These are phyloP conservation scores for Fusarium concolor DNA, from an alignment of 2,329 filamentous ascomycete species.

Conservation along the genomic window DNA sequence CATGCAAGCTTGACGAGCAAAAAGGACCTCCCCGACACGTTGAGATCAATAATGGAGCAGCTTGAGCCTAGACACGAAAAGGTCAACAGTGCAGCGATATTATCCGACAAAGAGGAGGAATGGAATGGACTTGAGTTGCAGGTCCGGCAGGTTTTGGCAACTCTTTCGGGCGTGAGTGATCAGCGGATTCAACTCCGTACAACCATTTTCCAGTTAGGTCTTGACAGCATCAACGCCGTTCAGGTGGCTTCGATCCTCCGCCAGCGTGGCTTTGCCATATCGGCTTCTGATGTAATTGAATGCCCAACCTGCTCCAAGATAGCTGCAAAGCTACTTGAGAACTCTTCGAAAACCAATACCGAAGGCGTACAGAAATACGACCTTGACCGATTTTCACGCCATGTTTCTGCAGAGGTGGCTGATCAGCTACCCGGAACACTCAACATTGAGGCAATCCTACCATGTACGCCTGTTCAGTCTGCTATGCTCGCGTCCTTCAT, in stretches of 20 bases:
- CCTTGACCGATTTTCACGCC: constrained; percentile 53
- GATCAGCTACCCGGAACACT: constrained; percentile 29
- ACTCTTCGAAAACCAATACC: constrained; percentile 7
- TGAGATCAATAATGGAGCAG: constrained; percentile 33
- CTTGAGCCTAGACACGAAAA: constrained; percentile 40
- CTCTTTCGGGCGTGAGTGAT: constrained; percentile 65
- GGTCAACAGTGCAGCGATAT: constrained; percentile 13
- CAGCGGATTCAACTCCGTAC: constrained; percentile 68
- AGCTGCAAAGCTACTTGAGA: constrained; percentile 45
- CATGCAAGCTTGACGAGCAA: constrained; percentile 40
- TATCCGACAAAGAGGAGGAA: constrained; percentile 37
- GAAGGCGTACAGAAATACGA: constrained; percentile 49
- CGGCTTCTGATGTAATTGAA: constrained; percentile 80
- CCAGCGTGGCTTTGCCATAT: constrained; percentile 66
- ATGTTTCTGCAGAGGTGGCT: constrained; percentile 48
- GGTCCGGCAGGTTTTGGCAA: constrained; percentile 68
- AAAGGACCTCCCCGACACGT: constrained; percentile 38
- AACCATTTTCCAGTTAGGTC: constrained; percentile 86
- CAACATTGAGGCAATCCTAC: constrained; percentile 70
- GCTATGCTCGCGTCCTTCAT: constrained; percentile 83
- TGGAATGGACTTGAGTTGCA: constrained; percentile 65
- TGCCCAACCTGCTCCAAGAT: constrained; percentile 60
- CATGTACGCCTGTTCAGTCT: constrained; percentile 83
- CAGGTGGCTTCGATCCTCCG: constrained; percentile 80
- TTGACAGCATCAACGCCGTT: constrained; percentile 89